Base-by-base conservation (phyloP, 2,329 filamentous ascomycete species). In the Lasiodiplodia theobromae region DNA sequence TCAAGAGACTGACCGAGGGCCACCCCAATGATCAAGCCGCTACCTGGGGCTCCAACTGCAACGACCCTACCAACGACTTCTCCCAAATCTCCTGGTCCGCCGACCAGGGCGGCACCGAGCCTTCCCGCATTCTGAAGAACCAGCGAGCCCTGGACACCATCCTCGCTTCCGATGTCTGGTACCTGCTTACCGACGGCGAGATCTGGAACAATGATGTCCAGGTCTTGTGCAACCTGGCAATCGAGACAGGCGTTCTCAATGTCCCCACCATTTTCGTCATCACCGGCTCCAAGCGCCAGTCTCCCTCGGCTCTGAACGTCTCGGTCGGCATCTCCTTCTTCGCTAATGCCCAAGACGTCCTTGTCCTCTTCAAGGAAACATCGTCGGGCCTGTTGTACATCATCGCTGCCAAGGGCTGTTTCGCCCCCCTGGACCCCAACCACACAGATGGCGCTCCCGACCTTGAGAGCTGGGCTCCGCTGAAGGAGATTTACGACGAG, bases 321-420 rank as follows among this genome's bases (percentile, higher is more conserved):
- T 77, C 75, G 4, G 76, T 79, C 16, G 76, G 76, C 11, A 73
- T 79, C 12, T 73, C 77, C 2, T 77, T 78, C 70, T 78, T 74
- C 60, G 77, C 77, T 12, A 74, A 73, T 53, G 72, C 75, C 2
- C 70, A 71, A 16, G 74, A 79, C 53, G 74, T 74, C 8, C 40
- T 78, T 38, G 74, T 77, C 23, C 69, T 79, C 2, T 79, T 77
- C 75, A 76, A 77, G 64, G 74, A 77, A 14, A 62, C 56, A 2
- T 34, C 66, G 8, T 74, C 70, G 2, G 71, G 73, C 2, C 71
- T 70, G 6, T 63, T 79, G 2, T 75, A 72, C 51, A 68, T 77
- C 4, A 73, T 78, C 37, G 75, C 75, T 21, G 75, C 71, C 2
- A 79, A 78, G 68, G 77, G 77, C 12, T 74, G 73, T 63, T 79